A percentile compares a stretch with the other conserved stretches of the same genome.
Conservation (phyloP, 768 basidiomycete species). For the Gymnopilus junonius region DNA sequence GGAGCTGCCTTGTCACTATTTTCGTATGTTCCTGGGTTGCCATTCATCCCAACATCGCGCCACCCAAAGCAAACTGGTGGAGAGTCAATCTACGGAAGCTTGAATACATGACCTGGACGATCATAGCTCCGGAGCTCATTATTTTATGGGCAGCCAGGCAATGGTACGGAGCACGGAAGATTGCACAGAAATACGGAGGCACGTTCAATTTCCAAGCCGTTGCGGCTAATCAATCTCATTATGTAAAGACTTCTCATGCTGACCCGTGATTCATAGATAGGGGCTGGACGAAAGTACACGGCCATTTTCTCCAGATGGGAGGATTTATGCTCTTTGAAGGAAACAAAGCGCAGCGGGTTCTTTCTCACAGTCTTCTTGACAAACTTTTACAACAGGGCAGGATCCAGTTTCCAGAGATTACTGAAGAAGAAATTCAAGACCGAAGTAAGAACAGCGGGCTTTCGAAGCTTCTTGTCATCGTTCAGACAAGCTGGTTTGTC, state of each 20-base stretch:
- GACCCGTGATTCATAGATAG: neutral
- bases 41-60: constrained; percentile 5
- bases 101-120: neutral
- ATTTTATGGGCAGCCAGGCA: constrained; percentile 5
- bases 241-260: neutral
- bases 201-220: neutral
- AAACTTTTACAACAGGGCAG: neutral
- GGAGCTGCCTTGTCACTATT: constrained; percentile 8
- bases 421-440: constrained; percentile 10
- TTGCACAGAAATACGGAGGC: neutral
- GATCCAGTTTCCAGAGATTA: constrained; percentile 7
- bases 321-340: constrained; percentile 16
- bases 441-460: constrained; percentile 26
- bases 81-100: neutral
- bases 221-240: neutral
- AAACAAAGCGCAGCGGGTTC: neutral
- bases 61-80: neutral
- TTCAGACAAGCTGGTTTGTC: constrained; percentile 37
- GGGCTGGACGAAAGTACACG: constrained; percentile 16
- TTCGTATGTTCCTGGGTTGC: constrained; percentile 7
- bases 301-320: constrained; percentile 18
- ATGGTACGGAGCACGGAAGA: neutral
- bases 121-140: constrained; percentile 1
- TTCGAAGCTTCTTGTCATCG: constrained; percentile 33
- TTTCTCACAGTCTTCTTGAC: constrained; percentile 14